Conservation (phyloP, 169 alveolate genomes). For the Plasmodium billcollinsi region DNA sequence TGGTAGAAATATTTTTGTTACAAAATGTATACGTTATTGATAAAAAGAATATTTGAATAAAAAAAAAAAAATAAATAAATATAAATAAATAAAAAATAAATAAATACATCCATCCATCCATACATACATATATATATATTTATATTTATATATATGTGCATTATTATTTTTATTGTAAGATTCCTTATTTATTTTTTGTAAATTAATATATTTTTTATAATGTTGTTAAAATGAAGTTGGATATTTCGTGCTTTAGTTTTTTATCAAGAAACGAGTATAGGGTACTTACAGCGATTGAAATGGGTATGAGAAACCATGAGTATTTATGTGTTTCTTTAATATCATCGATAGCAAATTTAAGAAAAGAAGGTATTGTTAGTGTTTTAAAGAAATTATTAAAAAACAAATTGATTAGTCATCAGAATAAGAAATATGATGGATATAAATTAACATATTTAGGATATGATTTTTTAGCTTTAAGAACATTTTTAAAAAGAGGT, state of each 20-base stretch:
- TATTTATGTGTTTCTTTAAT: slow-evolving; percentile 96
- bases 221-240: slow-evolving; percentile 33
- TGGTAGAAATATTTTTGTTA: no score
- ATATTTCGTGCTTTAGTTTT: slow-evolving; percentile 53
- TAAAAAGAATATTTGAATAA: neutral
- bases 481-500: slow-evolving; percentile 96
- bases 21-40: neutral
- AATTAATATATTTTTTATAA: neutral
- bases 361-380: slow-evolving; percentile 92
- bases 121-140: neutral
- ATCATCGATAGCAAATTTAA: slow-evolving; percentile 96
- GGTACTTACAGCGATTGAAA: slow-evolving; percentile 97
- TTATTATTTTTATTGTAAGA: neutral
- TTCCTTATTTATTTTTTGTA: neutral
- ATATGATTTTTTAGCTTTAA: slow-evolving; percentile 98
- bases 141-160: neutral
- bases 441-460: slow-evolving; percentile 98
- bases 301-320: slow-evolving; percentile 99
- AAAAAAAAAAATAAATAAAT: neutral
- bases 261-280: slow-evolving; percentile 85
- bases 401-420: slow-evolving; percentile 95
- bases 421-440: slow-evolving; percentile 96
- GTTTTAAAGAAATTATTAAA: slow-evolving; percentile 92
- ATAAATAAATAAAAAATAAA: neutral
- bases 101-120: neutral